Evolutionary conservation across 164 flowering plant genomes (phyloP).

Genomic region (Liquidambar formosana): DNA sequence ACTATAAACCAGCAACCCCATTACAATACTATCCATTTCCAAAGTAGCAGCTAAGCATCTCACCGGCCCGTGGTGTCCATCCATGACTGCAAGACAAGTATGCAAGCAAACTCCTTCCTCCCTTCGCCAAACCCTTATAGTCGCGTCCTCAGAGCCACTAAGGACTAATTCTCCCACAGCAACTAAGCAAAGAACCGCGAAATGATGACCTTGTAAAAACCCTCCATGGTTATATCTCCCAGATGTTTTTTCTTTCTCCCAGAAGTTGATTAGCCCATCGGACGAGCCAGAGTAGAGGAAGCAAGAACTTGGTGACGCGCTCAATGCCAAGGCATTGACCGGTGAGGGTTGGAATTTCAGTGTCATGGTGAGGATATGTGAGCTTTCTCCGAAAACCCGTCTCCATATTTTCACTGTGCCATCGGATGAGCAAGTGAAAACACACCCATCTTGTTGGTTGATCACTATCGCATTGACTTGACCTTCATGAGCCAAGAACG

Average conservation of each 20-base stretch:
- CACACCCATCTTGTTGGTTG: slow-evolving; percentile 46
- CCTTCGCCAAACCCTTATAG: slow-evolving; percentile 44
- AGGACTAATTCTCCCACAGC: slow-evolving; percentile 28
- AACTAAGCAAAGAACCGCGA: slow-evolving; percentile 32
- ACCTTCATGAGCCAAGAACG: slow-evolving; percentile 44
- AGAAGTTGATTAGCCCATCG: slow-evolving; percentile 40
- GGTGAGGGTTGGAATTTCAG: slow-evolving; percentile 46
- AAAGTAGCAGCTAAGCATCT: slow-evolving; percentile 47
- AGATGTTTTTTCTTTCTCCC: slow-evolving; percentile 38
- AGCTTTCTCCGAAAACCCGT: slow-evolving; percentile 36
- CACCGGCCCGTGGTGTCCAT: slow-evolving; percentile 55
- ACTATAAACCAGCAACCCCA: slow-evolving; percentile 40
- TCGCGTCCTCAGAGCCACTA: slow-evolving; percentile 46
- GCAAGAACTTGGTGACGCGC: slow-evolving; percentile 12
- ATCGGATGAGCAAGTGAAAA: slow-evolving; percentile 53
- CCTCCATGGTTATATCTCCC: slow-evolving; percentile 37
- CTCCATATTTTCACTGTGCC: slow-evolving; percentile 57
- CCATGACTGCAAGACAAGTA: slow-evolving; percentile 37
- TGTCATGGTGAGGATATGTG: slow-evolving; percentile 49
- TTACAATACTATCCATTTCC: slow-evolving; percentile 26
- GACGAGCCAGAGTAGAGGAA: slow-evolving; percentile 50
- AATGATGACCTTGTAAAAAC: slow-evolving; percentile 37
- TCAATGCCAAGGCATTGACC: slow-evolving; percentile 40
- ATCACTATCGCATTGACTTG: slow-evolving; percentile 35
- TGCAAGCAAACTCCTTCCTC: slow-evolving; percentile 34